Evolutionary conservation across 768 basidiomycete species (phyloP), one percentile per base, ranked within the genome.

Genomic region (Gloeopeniophorella convolvens): DNA sequence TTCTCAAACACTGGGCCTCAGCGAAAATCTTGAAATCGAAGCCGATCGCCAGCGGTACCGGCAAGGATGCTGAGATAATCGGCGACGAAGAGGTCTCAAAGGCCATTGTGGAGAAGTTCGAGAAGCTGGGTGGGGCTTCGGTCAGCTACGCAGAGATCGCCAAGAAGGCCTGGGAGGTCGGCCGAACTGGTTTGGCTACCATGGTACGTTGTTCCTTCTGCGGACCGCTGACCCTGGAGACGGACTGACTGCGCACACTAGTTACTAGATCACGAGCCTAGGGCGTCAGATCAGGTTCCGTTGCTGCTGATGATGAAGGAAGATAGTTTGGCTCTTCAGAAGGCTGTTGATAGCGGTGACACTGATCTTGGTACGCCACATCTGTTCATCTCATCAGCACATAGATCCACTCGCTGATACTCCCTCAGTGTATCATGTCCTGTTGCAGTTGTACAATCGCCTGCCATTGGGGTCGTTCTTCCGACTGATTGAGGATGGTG

Each of bases 101-200:
- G 41, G 66, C 80, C 50, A 95, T 99, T 51, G 93, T 97, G 4
- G 81, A 84, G 59, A 97, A 98, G 65, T 92, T 97, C 44, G 77
- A 87, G 63, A 80, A 79, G 49, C 73, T 94, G 32, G 89, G 89
- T 15, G 79, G 83, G 15, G 76, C 73, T 1, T 79, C 80, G 7
- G 90, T 96, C 15, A 91, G 88, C 61, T 97, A 92, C 64, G 93
- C 94, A 8, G 95, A 96, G 52, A 92, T 98, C 57, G 93, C 96
- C 3, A 83, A 82, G 65, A 82, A 83, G 39, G 94, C 95, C 26
- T 98, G 94, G 93, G 84, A 89, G 62, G 80, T 83, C 13, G 93
- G 94, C 1, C 67, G 91, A 48, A 75, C 76, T 2, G 77, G 80
- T 36, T 68, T 97, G 42, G 93, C 92, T 0, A 91, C 90, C 2